Conservation (phyloP, 805 yeast genomes). For the Limtongia smithiae region DNA sequence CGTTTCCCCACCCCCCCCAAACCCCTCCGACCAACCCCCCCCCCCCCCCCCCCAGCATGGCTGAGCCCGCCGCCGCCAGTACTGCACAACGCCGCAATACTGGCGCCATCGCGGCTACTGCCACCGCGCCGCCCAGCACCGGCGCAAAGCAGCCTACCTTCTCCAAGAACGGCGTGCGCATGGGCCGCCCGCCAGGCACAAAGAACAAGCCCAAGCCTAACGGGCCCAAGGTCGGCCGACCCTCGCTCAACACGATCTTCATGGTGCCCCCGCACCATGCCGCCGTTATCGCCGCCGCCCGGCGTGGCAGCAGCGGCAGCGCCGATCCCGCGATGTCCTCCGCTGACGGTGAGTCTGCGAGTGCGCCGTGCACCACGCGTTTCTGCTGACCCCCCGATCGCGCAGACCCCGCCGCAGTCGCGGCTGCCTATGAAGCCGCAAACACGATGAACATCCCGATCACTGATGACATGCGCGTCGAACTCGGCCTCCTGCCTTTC, state of each 20-base stretch:
- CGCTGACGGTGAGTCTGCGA: background rate
- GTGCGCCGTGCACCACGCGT: background rate
- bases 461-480: slow-evolving; percentile 6
- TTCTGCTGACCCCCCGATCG: background rate
- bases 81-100: background rate
- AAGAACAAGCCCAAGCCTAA: slow-evolving; percentile 23
- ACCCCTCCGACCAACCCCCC: background rate
- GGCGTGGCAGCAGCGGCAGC: too few species aligned
- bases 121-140: background rate
- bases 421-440: background rate
- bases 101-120: background rate
- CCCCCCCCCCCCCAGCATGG: background rate
- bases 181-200: slow-evolving; percentile 26
- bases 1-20: background rate
- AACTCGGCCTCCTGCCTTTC: slow-evolving; percentile 16
- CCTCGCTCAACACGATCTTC: slow-evolving; percentile 20
- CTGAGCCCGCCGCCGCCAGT: background rate
- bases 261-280: slow-evolving; percentile 11
- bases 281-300: background rate
- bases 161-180: slow-evolving; percentile 23
- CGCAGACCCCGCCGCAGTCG: background rate
- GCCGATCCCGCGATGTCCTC: background rate
- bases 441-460: slow-evolving; percentile 9
- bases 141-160: slow-evolving; percentile 7
- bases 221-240: slow-evolving; percentile 26